A percentile compares a stretch with the other conserved stretches of the same genome.
Conservation (phyloP, 306 rosid genomes). For the Albizia julibrissin region DNA sequence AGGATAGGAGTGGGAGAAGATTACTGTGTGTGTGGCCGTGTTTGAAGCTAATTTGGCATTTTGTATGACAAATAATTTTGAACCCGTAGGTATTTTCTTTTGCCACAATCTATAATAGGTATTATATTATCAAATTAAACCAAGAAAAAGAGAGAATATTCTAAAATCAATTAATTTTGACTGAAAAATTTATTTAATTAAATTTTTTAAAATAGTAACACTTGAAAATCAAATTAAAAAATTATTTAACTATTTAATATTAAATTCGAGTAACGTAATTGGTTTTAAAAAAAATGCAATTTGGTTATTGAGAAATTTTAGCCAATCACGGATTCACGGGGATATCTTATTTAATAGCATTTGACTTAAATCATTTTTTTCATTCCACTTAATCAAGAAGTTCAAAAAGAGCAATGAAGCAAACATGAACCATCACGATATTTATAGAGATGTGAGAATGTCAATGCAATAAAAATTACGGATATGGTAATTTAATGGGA, state of each 20-base stretch:
- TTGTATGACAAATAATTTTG: background rate
- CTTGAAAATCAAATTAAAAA: background rate
- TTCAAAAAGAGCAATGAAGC: background rate
- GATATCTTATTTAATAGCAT: background rate
- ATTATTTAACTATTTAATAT: too few relatives aligned
- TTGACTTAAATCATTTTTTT: background rate
- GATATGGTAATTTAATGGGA: background rate
- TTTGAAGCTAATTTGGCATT: background rate
- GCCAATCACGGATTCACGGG: background rate
- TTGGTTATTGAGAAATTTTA: background rate
- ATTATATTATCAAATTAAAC: background rate
- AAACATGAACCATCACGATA: background rate
- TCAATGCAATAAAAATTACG: background rate
- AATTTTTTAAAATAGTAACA: background rate
- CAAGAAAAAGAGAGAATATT: too few relatives aligned
- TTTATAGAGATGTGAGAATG: background rate
- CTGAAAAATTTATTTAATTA: background rate
- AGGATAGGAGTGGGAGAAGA: slow-evolving; percentile 9
- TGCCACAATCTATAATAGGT: background rate
- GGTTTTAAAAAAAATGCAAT: background rate
- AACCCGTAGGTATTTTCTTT: background rate
- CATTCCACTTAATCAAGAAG: background rate
- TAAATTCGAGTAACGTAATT: background rate
- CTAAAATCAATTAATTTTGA: background rate
- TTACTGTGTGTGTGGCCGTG: background rate